A percentile compares a stretch with the other conserved stretches of the same genome.
phyloP scores from a whole-genome alignment of 805 yeast species.

The Saturnispora zaruensis region DNA sequence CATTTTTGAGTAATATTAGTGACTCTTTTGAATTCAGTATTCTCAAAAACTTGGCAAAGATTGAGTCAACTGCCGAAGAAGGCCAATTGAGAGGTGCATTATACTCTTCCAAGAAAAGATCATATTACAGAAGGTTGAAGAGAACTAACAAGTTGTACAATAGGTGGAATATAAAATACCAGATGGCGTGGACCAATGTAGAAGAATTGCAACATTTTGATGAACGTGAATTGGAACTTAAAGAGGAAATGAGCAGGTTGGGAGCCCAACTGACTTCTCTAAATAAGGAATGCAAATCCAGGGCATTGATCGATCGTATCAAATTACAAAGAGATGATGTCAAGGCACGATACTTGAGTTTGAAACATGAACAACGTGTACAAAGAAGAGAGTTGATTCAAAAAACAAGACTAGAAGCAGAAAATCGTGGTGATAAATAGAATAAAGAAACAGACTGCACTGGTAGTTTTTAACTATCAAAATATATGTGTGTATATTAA shows the following conservation, averaged over 20 bases:
- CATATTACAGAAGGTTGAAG: background rate
- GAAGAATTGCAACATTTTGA: slow-evolving; percentile 3
- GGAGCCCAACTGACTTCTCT: background rate
- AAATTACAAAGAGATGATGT: background rate
- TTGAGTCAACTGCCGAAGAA: background rate
- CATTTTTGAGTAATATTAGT: slow-evolving; percentile 9
- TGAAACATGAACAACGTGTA: background rate
- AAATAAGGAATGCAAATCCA: background rate
- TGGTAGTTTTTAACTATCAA: too few species aligned
- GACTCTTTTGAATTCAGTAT: slow-evolving; percentile 12
- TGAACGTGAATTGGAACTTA: background rate
- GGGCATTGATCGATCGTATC: background rate
- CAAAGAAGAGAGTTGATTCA: slow-evolving; percentile 3
- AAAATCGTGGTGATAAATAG: background rate
- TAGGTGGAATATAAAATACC: slow-evolving; percentile 8
- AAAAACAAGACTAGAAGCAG: background rate
- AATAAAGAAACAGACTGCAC: too few species aligned
- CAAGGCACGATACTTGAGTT: background rate
- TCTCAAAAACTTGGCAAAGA: slow-evolving; percentile 12
- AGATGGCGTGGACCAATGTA: background rate
- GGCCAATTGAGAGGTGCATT: background rate
- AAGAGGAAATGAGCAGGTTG: slow-evolving; percentile 1
- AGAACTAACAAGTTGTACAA: background rate
- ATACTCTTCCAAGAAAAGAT: background rate
- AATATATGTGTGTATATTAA: background rate